Base-by-base conservation (phyloP, 805 yeast species). In the Debaryomyces hansenii region DNA sequence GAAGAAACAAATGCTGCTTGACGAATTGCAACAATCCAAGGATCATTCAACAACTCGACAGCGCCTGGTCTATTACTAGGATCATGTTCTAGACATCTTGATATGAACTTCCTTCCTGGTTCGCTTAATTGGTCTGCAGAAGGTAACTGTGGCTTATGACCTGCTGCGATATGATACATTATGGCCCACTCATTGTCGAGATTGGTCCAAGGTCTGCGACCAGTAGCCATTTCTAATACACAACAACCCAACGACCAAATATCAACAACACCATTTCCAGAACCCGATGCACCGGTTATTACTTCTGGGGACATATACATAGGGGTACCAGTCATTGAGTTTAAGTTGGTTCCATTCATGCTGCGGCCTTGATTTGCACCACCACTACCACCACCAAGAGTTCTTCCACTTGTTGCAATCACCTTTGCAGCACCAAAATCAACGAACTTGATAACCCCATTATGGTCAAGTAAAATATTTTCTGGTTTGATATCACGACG, bases 271-370 rank as follows among this genome's bases (percentile, higher is more conserved):
- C 91, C 91, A 52, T 76, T 79, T 45, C 74, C 71, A 29, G 84
- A 85, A 1, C 77, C 60, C 1, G 76, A 66, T 5, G 79, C 74
- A 2, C 97, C 97, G 1, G 94, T 88, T 48, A 94, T 89, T 0
- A 89, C 87, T 59, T 94, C 99, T 0, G 99, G 99, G 0, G 98
- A 90, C 98, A 94, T 92, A 68, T 94, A 94, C 97, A 92, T 94
- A 12, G 98, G 98, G 0, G 99, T 94, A 34, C 99, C 99, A 2
- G 96, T 84, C 74, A 87, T 77, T 24, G 79, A 71, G 40, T 67
- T 69, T 50, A 78, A 71, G 54, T 75, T 69, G 40, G 47, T 49
- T 11, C 50, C 50, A 11, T 41, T 53, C 9, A 45, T 44, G 40
- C 62, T 53, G 6, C 57, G 34, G 41, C 47, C 50, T 31, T 50